Evolutionary conservation across 2,329 filamentous ascomycete genomes (phyloP).

Genomic region (Fusarium secorum): DNA sequence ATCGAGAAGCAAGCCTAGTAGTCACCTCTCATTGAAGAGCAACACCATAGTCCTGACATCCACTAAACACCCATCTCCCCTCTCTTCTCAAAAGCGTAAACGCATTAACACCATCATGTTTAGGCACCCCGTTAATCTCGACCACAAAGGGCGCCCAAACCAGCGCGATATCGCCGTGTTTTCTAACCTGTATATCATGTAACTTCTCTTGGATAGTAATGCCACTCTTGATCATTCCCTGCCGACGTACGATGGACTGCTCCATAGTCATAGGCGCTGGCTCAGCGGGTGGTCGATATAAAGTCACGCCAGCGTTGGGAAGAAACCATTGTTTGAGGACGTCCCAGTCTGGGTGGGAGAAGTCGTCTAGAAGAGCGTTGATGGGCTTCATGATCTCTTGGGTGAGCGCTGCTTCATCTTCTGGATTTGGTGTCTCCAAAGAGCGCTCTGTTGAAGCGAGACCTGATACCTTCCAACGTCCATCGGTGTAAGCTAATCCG

Average conservation of each 20-base stretch:
- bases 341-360: constrained; percentile 11
- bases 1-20: not conserved
- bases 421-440: accelerated
- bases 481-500: not conserved
- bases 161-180: constrained; percentile 3
- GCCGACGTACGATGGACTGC: constrained; percentile 10
- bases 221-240: constrained; percentile 8
- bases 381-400: constrained; percentile 8
- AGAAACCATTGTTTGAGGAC: constrained; percentile 10
- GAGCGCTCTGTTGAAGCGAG: not conserved
- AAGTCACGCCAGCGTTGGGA: not conserved
- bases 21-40: not conserved
- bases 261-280: constrained; percentile 16
- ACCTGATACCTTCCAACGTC: constrained; percentile 9
- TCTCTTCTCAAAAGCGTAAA: not conserved
- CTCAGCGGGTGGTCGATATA: not conserved
- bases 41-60: constrained; percentile 8
- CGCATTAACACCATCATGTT: not conserved
- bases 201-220: not conserved
- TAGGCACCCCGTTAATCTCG: constrained; percentile 1
- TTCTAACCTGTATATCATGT: not conserved
- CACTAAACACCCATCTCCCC: constrained; percentile 2
- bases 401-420: not conserved
- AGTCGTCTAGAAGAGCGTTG: constrained; percentile 12
- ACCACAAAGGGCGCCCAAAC: constrained; percentile 26